Percentiles rank a stretch among this genome's conserved stretches.
These are phyloP conservation scores for Umbelopsis sp. DNA, from an alignment of 371 early-diverging fungal genomes.

Conservation along the genomic window DNA sequence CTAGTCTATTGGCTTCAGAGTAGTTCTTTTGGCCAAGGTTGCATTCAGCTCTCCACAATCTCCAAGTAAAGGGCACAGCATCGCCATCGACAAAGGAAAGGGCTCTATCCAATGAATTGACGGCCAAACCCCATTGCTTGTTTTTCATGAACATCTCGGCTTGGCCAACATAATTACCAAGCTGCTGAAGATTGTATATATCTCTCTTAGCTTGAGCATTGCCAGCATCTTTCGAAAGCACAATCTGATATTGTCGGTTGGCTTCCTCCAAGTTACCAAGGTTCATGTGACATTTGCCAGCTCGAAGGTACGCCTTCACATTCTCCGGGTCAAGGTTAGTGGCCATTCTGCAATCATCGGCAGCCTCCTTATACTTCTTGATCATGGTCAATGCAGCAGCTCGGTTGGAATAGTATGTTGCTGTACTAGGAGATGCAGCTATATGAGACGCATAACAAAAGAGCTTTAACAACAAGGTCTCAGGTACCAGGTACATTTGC, in stretches of 20 bases:
- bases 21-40: conserved; percentile 70
- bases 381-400: conserved; percentile 83
- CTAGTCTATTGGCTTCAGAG: conserved; percentile 70
- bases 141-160: conserved; percentile 54
- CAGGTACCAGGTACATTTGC: conserved; percentile 5
- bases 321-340: conserved; percentile 65
- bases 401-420: conserved; percentile 81
- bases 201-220: conserved; percentile 53
- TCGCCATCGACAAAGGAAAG: conserved; percentile 60
- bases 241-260: conserved; percentile 46
- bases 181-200: conserved; percentile 46
- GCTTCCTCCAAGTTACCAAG: conserved; percentile 67
- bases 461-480: background rate
- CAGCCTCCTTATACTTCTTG: conserved; percentile 64
- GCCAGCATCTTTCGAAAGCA: conserved; percentile 46
- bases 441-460: conserved; percentile 5
- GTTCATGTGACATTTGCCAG: conserved; percentile 73
- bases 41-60: conserved; percentile 71
- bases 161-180: conserved; percentile 64
- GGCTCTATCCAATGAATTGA: conserved; percentile 68
- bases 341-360: conserved; percentile 72
- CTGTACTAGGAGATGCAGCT: conserved; percentile 62
- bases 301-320: conserved; percentile 73
- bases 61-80: conserved; percentile 69
- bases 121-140: conserved; percentile 64